phyloP scores from a whole-genome alignment of 352 stramenopile genomes.

The Pythium aristosporum region DNA sequence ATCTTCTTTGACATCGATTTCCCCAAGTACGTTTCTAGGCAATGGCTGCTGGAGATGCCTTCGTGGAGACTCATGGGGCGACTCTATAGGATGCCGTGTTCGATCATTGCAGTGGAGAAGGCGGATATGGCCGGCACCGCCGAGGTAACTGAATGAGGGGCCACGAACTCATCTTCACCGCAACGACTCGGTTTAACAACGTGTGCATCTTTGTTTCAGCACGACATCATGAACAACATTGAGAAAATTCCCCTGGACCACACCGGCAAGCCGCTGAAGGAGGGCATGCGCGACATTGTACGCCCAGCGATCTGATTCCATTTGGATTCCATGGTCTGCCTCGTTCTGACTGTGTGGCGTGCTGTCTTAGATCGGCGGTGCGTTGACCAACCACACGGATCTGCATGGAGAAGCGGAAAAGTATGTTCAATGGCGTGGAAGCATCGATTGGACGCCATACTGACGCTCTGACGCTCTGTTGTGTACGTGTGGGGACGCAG shows the following conservation, averaged over 20 bases:
- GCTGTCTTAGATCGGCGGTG: slow-evolving; percentile 53
- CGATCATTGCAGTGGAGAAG: slow-evolving; percentile 68
- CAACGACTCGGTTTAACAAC: not conserved
- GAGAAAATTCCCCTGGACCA: slow-evolving; percentile 68
- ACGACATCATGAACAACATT: slow-evolving; percentile 80
- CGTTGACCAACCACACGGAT: slow-evolving; percentile 68
- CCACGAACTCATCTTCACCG: not conserved
- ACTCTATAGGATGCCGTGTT: slow-evolving; percentile 65
- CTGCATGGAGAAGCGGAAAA: slow-evolving; percentile 53
- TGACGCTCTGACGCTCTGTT: not conserved
- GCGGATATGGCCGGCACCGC: slow-evolving; percentile 65
- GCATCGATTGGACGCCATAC: not conserved
- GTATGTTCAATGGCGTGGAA: slow-evolving; percentile 15
- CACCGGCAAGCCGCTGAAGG: slow-evolving; percentile 41
- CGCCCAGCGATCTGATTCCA: not conserved
- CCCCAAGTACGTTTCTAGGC: slow-evolving; percentile 34
- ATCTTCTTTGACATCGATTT: slow-evolving; percentile 87
- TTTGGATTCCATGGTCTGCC: not conserved
- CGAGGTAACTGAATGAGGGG: slow-evolving; percentile 31
- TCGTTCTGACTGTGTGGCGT: not conserved
- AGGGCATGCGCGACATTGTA: slow-evolving; percentile 52
- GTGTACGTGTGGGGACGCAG: slow-evolving; percentile 24
- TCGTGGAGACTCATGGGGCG: not conserved
- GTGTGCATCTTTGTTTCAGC: slow-evolving; percentile 22
- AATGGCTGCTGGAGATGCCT: not conserved